Evolutionary conservation across 257 asterid species (phyloP), one percentile per base, ranked within the genome.

Genomic region (Plectranthus barbatus): DNA sequence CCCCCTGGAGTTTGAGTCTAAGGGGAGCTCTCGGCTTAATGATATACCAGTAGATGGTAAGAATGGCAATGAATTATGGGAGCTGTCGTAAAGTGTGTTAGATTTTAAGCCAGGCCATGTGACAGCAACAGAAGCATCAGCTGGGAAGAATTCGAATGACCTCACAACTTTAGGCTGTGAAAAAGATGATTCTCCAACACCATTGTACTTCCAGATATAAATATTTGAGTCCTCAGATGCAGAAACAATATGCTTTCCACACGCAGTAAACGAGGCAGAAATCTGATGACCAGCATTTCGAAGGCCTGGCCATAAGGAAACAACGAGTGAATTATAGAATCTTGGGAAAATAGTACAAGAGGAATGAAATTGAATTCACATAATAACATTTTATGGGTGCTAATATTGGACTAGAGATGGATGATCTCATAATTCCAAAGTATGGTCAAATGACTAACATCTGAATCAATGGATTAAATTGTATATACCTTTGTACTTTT

Each of bases 211-310:
- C 99, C 99, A 93, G 10, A 87, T 18, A 24, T 85, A 87, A 0
- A 90, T 81, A 63, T n/a, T n/a, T n/a, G n/a, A n/a, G n/a, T n/a
- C n/a, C n/a, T n/a, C n/a, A n/a, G n/a, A n/a, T n/a, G n/a, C 76
- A 84, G 96, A 87, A 69, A 93, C 69, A n/a, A 90, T 81, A 48
- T 85, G 95, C 68, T 84, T 86, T 19, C 97, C 95, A 2, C 85
- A 83, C 8, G 81, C 65, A 5, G 96, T 85, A 56, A 87, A 82
- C 20, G 86, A 77, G 8, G 97, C 95, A 15, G 81, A 81, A 13
- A 73, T 71, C 54, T 80, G 83, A 76, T 81, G 77, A 49, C 90
- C 90, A 0, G 81, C 72, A 42, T 69, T 90, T 64, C 91, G 77
- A 15, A 62, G 81, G 48, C 97, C 99, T 93, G 74, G 12, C n/a